Evolutionary conservation across 75 land plant genomes (phyloP).

Genomic region (Isoetes taiwanensis): DNA sequence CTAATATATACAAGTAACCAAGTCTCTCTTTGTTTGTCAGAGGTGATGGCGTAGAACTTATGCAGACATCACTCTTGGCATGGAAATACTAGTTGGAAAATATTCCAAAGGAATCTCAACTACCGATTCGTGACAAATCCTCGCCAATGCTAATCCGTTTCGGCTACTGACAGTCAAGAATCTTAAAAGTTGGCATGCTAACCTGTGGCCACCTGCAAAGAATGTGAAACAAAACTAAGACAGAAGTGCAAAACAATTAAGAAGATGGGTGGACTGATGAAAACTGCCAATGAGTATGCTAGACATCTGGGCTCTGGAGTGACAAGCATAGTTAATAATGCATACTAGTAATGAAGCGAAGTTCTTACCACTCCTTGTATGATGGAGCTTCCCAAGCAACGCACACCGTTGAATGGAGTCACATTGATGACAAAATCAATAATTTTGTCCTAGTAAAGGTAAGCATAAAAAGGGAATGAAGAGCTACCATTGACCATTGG

Average conservation of each 20-base stretch:
- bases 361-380: constrained; percentile 6
- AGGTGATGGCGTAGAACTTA: too few relatives aligned
- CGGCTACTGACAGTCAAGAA: constrained; percentile 36
- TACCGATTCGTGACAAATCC: constrained; percentile 66
- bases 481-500: constrained; percentile 61
- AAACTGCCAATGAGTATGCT: background rate
- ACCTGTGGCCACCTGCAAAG: constrained; percentile 79
- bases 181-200: constrained; percentile 67
- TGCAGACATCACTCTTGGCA: too few relatives aligned
- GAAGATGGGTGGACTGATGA: background rate
- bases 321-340: background rate
- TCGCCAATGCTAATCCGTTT: constrained; percentile 56
- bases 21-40: too few relatives aligned
- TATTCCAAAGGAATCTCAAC: constrained; percentile 18
- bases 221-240: background rate
- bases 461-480: constrained; percentile 4
- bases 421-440: background rate
- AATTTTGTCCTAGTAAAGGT: background rate
- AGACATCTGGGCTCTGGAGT: background rate
- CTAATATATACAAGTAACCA: too few relatives aligned
- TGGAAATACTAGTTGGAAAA: too few relatives aligned
- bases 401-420: constrained; percentile 4
- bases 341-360: background rate
- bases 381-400: constrained; percentile 19
- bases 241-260: background rate